These are phyloP conservation scores for Naganishia cerealis DNA, from an alignment of 1,284 basidiomycete species.

Conservation along the genomic window DNA sequence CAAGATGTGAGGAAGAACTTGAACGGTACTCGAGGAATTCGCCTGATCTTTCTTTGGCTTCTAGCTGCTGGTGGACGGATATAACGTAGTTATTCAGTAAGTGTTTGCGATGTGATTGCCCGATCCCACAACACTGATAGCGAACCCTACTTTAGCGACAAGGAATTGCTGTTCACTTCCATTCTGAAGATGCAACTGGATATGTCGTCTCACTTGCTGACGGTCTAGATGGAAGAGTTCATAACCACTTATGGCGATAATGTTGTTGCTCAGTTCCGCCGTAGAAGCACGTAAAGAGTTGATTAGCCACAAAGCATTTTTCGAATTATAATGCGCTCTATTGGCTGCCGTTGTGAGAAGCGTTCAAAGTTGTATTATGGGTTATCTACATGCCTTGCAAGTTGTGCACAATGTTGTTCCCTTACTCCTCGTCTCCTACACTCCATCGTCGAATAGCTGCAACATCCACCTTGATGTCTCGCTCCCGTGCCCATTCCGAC, in stretches of 20 bases:
- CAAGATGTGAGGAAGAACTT: conserved; percentile 14
- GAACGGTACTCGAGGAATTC: neutral
- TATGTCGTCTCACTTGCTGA: conserved; percentile 13
- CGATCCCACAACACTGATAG: neutral
- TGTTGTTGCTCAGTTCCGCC: neutral
- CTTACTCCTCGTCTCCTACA: conserved; percentile 41
- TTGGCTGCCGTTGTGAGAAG: conserved; percentile 5
- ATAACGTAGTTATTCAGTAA: conserved; percentile 24
- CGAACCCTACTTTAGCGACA: conserved; percentile 7
- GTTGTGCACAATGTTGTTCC: no score
- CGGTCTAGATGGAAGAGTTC: conserved; percentile 1
- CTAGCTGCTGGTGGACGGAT: conserved; percentile 9
- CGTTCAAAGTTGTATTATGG: conserved; percentile 16
- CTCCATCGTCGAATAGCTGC: conserved; percentile 51
- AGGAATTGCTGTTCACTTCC: conserved; percentile 26
- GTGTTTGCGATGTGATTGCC: neutral
- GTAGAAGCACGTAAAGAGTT: neutral
- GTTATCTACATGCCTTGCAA: neutral
- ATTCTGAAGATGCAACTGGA: conserved; percentile 31
- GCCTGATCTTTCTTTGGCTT: neutral
- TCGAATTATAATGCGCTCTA: neutral
- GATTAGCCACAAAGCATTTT: no score
- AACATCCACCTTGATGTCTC: conserved; percentile 51
- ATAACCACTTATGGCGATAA: neutral
- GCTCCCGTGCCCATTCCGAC: conserved; percentile 65